A percentile compares a stretch with the other conserved stretches of the same genome.
Conservation (phyloP, 495 filamentous ascomycete species). For the Penicillium canescens region DNA sequence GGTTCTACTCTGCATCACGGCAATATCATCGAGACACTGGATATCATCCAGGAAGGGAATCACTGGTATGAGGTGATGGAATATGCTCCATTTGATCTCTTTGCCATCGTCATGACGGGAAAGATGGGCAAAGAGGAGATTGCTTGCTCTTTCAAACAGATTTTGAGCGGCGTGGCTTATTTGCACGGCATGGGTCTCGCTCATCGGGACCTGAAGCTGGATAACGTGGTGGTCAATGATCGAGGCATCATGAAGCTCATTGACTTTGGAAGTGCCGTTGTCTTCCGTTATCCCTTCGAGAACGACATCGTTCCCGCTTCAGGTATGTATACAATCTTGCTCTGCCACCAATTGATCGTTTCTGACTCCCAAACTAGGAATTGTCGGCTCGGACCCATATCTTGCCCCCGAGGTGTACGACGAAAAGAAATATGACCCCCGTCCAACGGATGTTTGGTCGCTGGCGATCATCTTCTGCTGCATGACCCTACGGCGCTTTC, state of each 20-base stretch:
- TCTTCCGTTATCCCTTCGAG: constrained; percentile 97
- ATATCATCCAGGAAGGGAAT: constrained; percentile 92
- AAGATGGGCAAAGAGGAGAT: constrained; percentile 95
- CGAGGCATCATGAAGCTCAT: constrained; percentile 99
- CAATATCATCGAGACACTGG: constrained; percentile 97
- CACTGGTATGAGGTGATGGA: constrained; percentile 99
- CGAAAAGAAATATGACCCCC: constrained; percentile 89
- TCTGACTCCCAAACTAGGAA: constrained; percentile 55
- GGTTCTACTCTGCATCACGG: constrained; percentile 96
- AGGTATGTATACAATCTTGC: constrained; percentile 56
- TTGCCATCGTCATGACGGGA: constrained; percentile 98
- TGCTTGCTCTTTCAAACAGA: constrained; percentile 88
- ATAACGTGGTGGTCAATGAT: constrained; percentile 97
- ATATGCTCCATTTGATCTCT: constrained; percentile 95
- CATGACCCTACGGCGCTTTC: constrained; percentile 94
- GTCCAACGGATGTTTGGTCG: constrained; percentile 95
- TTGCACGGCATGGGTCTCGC: constrained; percentile 94
- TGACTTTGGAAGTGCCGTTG: constrained; percentile 96
- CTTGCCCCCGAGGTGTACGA: constrained; percentile 97
- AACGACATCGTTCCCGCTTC: constrained; percentile 82
- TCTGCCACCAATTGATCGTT: not conserved
- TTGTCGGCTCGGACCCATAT: constrained; percentile 97
- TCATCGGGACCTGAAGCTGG: constrained; percentile 94
- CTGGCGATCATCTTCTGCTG: constrained; percentile 98
- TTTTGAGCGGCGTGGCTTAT: constrained; percentile 95